Base-by-base conservation (phyloP, 305 asterid species). In the Fraxinus nigra region DNA sequence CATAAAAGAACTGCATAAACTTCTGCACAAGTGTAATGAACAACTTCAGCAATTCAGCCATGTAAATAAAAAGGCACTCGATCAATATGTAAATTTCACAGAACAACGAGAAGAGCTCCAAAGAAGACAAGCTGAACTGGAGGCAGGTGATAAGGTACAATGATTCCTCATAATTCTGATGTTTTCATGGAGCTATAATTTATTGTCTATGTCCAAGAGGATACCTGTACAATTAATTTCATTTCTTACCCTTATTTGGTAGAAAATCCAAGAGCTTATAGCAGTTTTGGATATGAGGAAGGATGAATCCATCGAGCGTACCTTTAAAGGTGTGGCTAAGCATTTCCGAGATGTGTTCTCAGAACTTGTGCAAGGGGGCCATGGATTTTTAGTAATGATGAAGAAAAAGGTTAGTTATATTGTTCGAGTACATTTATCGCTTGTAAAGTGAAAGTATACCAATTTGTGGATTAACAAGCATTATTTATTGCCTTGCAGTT, bases 311-410 rank as follows among this genome's bases (percentile, higher is more conserved):
- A 97, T 94, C 81, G 99, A 97, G 82, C 99, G 99, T 76, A 97
- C 99, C 8, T 97, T 94, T 86, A 97, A 97, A 89, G 99, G 99
- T 0, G 99, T 97, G 78, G 98, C 99, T 76, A 97, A 88, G 89
- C 94, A 97, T 90, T 97, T 95, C 79, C 97, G 98, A 78, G 98
- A 97, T 86, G 99, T 97, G 72, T 94, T 97, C 84, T 90, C 98
- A 51, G 98, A 97, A 86, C 98, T 97, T 43, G 99, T 97, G 81
- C 99, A 93, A 93, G 99, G 98, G 69, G 99, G 99, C 84, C 98
- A 92, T 86, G 99, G 99, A 48, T 86, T 85, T 90, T 86, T 97
- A 83, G 92, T 93, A 83, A 97, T 97, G 97, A 92, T 94, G 98
- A 97, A 94, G 96, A 93, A 93, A 85, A 94, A 93, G 99, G 99